A percentile compares a stretch with the other conserved stretches of the same genome.
phyloP scores from a whole-genome alignment of 495 filamentous ascomycete species.

The Podospora sp. region DNA sequence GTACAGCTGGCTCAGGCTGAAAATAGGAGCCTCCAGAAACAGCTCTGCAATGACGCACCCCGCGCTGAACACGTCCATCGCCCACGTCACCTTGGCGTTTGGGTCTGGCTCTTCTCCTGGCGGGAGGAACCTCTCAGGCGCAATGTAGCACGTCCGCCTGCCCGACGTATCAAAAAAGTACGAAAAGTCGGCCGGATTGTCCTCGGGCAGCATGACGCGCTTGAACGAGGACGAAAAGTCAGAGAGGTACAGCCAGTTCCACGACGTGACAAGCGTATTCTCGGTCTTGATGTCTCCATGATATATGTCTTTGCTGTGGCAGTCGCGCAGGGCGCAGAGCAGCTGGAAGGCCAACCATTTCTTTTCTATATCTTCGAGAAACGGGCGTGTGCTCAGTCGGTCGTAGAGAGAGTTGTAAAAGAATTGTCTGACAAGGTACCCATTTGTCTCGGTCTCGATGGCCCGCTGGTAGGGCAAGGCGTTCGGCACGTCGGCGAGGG shows the following conservation, averaged over 20 bases:
- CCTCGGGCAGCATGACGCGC: constrained; percentile 89
- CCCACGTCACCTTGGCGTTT: constrained; percentile 69
- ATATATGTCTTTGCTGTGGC: constrained; percentile 85
- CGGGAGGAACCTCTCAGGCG: constrained; percentile 86
- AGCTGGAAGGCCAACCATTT: constrained; percentile 98
- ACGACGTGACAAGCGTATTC: constrained; percentile 94
- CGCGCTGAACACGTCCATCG: constrained; percentile 98
- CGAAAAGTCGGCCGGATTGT: constrained; percentile 95
- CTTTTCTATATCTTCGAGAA: constrained; percentile 96
- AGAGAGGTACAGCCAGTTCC: constrained; percentile 98
- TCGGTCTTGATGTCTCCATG: constrained; percentile 99
- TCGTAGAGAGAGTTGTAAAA: constrained; percentile 97
- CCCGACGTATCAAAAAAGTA: constrained; percentile 97
- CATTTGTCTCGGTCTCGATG: constrained; percentile 85
- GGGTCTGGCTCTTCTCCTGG: constrained; percentile 64
- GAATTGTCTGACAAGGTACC: constrained; percentile 94
- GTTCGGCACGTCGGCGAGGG: constrained; percentile 83
- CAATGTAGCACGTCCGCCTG: constrained; percentile 91
- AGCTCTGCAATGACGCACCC: constrained; percentile 98
- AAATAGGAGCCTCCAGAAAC: constrained; percentile 93
- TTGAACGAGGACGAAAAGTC: constrained; percentile 98
- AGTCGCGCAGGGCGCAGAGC: constrained; percentile 88
- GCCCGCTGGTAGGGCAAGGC: constrained; percentile 87
- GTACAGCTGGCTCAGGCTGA: constrained; percentile 89
- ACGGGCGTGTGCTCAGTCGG: constrained; percentile 93